Percentiles rank a stretch among this genome's conserved stretches.
These are phyloP conservation scores for Pseudopyrenochaeta lycopersici DNA, from an alignment of 2,329 filamentous ascomycete species.

Conservation along the genomic window DNA sequence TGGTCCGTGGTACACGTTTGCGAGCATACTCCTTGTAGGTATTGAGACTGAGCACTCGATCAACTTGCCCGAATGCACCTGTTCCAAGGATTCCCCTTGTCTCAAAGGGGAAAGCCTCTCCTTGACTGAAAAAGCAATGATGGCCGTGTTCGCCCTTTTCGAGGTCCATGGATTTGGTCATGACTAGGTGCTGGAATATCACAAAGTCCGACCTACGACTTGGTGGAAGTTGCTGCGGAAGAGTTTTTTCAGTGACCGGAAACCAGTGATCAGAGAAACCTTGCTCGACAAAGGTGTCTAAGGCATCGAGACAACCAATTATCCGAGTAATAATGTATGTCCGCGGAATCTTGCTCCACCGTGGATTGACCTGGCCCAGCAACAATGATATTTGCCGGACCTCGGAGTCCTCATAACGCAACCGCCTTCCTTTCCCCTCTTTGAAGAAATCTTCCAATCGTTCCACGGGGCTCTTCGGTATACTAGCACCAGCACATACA, in stretches of 20 bases:
- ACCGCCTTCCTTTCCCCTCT: too few relatives aligned
- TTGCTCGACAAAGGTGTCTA: conserved; percentile 30
- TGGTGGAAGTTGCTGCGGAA: conserved; percentile 19
- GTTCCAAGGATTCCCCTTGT: conserved; percentile 13
- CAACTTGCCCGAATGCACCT: conserved; percentile 35
- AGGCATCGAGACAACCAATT: conserved; percentile 27
- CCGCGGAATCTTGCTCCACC: conserved; percentile 30
- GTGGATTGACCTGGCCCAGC: conserved; percentile 5
- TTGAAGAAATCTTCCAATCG: too few relatives aligned
- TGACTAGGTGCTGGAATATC: conserved; percentile 26
- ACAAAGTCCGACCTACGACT: conserved; percentile 19
- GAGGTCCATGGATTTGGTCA: conserved; percentile 36
- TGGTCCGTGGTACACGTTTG: conserved; percentile 32
- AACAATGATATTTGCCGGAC: conserved; percentile 13
- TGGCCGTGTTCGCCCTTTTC: conserved; percentile 33
- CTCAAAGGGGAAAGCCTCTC: conserved; percentile 28
- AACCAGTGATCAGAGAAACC: conserved; percentile 38
- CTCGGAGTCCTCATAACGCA: too few relatives aligned
- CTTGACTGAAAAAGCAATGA: conserved; percentile 32
- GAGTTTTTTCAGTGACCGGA: conserved; percentile 24
- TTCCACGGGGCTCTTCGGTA: too few relatives aligned
- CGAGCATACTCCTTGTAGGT: conserved; percentile 35
- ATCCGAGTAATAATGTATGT: conserved; percentile 37
- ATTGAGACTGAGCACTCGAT: conserved; percentile 29
- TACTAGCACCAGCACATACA: too few relatives aligned